phyloP scores from a whole-genome alignment of 225 moss, liverwort and hornwort genomes.

The Polytrichum formosum region DNA sequence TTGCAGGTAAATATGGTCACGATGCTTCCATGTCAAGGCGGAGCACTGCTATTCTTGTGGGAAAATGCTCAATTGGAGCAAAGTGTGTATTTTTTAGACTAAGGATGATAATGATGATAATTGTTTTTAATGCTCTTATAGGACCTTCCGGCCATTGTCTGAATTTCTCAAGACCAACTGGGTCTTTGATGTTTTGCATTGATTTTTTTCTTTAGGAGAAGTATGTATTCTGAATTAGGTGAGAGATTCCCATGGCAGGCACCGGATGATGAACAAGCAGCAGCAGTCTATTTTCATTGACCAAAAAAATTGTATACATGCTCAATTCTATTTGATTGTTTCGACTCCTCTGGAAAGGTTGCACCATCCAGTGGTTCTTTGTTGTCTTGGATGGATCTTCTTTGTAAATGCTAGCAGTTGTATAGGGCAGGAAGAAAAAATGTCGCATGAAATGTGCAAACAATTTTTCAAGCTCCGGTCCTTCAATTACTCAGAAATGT shows the following conservation, averaged over 20 bases:
- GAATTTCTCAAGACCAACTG: not conserved
- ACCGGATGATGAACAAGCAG: no score
- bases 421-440: no score
- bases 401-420: no score
- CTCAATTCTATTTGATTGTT: no score
- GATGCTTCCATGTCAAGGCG: constrained; percentile 36
- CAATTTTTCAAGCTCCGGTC: no score
- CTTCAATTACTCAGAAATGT: no score
- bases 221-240: no score
- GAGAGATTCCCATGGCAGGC: constrained; percentile 1
- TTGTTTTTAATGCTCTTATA: not conserved
- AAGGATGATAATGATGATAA: constrained; percentile 13
- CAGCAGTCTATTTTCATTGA: not conserved
- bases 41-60: constrained; percentile 39
- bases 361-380: no score
- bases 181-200: not conserved
- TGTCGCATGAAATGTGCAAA: no score
- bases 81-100: constrained; percentile 52
- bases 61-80: constrained; percentile 34
- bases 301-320: constrained; percentile 1
- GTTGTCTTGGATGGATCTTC: no score
- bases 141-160: constrained; percentile 5
- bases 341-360: no score
- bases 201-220: no score
- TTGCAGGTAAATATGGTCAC: constrained; percentile 60